Conservation (phyloP, 768 basidiomycete species). For the Amanita rubescens region DNA sequence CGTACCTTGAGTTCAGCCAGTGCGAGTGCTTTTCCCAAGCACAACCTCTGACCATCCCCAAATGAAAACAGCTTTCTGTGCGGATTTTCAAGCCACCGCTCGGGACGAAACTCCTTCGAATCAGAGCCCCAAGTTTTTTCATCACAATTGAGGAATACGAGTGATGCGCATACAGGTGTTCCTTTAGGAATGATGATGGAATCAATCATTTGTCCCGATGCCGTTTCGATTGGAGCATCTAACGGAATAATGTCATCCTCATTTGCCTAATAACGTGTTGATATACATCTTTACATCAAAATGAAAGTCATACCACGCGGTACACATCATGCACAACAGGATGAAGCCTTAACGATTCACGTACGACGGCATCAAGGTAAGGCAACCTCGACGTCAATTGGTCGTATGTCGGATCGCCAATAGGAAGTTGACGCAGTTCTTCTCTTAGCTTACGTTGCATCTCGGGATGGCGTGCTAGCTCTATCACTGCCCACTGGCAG, state of each 20-base stretch:
- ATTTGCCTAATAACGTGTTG: constrained; percentile 19
- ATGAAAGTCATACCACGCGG: constrained; percentile 20
- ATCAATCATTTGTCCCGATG: background rate
- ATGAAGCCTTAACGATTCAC: constrained; percentile 32
- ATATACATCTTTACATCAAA: background rate
- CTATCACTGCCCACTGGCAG: constrained; percentile 17
- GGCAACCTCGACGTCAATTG: constrained; percentile 35
- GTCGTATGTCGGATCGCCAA: constrained; percentile 31
- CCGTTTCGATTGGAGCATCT: constrained; percentile 20
- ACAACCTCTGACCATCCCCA: background rate
- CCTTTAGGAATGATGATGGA: constrained; percentile 19
- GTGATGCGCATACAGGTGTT: constrained; percentile 18
- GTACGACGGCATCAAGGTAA: constrained; percentile 33
- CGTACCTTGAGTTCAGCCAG: background rate
- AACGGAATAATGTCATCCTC: constrained; percentile 33
- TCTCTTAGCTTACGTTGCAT: constrained; percentile 13
- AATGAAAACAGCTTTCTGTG: background rate
- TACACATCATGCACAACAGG: constrained; percentile 22
- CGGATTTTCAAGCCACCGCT: constrained; percentile 31
- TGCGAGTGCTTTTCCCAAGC: background rate
- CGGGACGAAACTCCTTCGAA: constrained; percentile 34
- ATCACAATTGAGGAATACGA: constrained; percentile 32
- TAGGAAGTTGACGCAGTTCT: constrained; percentile 12
- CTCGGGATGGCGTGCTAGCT: constrained; percentile 14
- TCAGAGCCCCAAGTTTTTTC: constrained; percentile 35